Percentiles rank a stretch among this genome's conserved stretches.
phyloP scores from a whole-genome alignment of 1,284 basidiomycete genomes.

The Entoloma clypeatum region DNA sequence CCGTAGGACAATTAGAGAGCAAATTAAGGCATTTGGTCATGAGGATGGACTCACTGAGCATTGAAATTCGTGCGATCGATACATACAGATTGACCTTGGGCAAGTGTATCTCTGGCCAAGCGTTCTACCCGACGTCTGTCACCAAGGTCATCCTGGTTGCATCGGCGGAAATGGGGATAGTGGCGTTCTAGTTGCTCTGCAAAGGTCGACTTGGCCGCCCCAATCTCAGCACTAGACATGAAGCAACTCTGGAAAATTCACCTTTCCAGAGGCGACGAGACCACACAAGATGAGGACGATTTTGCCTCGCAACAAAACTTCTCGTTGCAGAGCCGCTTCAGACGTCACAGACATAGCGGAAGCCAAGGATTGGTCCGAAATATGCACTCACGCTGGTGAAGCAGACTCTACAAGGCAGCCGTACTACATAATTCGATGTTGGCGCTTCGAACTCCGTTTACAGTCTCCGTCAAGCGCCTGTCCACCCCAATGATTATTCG shows the following conservation, averaged over 20 bases:
- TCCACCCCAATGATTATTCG: too few relatives aligned
- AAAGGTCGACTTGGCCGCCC: slow-evolving; percentile 63
- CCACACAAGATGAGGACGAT: slow-evolving; percentile 67
- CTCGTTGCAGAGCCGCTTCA: slow-evolving; percentile 8
- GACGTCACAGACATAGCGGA: slow-evolving; percentile 11
- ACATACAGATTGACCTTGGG: slow-evolving; percentile 58
- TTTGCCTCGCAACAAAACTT: slow-evolving; percentile 30
- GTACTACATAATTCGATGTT: background rate
- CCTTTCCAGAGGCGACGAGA: slow-evolving; percentile 68
- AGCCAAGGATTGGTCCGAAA: slow-evolving; percentile 1
- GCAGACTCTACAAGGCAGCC: background rate
- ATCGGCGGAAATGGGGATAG: slow-evolving; percentile 57
- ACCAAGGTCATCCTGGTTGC: slow-evolving; percentile 67
- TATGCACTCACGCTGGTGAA: background rate
- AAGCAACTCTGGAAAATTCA: slow-evolving; percentile 24
- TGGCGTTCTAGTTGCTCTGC: slow-evolving; percentile 57
- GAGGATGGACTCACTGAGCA: slow-evolving; percentile 42
- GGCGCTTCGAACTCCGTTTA: too few relatives aligned
- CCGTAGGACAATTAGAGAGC: slow-evolving; percentile 11
- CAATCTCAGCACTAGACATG: slow-evolving; percentile 1
- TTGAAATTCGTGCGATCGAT: slow-evolving; percentile 74
- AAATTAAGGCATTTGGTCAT: slow-evolving; percentile 2
- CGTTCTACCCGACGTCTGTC: slow-evolving; percentile 55
- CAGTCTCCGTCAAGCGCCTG: too few relatives aligned
- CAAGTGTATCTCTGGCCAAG: slow-evolving; percentile 46